These are phyloP conservation scores for Westerdykella ornata DNA, from an alignment of 2,329 filamentous ascomycete species.

Conservation along the genomic window DNA sequence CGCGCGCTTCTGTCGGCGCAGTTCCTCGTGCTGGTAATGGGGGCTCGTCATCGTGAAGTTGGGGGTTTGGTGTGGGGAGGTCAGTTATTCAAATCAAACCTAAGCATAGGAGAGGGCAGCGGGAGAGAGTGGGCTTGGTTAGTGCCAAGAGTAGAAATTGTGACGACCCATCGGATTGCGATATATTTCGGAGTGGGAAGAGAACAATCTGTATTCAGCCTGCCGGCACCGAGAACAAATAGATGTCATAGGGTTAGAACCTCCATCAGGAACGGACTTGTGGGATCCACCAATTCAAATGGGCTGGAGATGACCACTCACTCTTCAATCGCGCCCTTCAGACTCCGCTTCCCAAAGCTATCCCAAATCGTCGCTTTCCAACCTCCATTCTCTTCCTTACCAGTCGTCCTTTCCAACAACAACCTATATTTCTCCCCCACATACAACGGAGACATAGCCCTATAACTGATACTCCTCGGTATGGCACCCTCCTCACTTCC, in stretches of 20 bases:
- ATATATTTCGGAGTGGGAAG: no score
- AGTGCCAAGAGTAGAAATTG: neutral
- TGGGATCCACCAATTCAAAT: no score
- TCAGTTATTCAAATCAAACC: neutral
- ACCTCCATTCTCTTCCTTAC: slow-evolving; percentile 2
- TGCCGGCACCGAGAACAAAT: no score
- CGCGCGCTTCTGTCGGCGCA: slow-evolving; percentile 26
- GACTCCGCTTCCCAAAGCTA: slow-evolving; percentile 25
- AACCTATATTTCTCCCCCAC: slow-evolving; percentile 28
- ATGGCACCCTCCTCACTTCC: slow-evolving; percentile 11
- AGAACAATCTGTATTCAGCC: no score
- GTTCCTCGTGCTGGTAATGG: neutral
- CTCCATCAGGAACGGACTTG: no score
- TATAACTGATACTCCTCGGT: slow-evolving; percentile 24
- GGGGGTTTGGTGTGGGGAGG: neutral
- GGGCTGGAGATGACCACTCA: no score
- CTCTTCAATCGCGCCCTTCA: slow-evolving; percentile 26
- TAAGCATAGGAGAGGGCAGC: no score
- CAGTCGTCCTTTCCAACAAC: slow-evolving; percentile 10
- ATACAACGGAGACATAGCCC: slow-evolving; percentile 30
- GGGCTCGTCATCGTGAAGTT: neutral
- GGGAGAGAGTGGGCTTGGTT: no score
- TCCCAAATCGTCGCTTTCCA: slow-evolving; percentile 31
- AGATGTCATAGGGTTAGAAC: no score
- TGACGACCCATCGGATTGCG: no score